Conservation (phyloP, 139 green algal genomes). For the Desmodesmus armatus region DNA sequence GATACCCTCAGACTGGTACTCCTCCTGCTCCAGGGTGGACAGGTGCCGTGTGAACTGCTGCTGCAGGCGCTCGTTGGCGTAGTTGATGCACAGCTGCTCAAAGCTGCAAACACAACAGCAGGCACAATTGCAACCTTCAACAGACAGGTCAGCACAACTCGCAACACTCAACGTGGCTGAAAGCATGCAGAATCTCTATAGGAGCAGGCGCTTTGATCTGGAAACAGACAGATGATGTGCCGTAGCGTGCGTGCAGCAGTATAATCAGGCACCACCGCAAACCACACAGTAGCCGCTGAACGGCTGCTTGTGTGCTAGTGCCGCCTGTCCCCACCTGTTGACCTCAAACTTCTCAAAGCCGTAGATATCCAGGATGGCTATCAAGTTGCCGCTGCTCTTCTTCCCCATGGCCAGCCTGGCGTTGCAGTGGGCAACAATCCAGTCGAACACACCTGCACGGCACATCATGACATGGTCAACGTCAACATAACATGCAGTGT, state of each 20-base stretch:
- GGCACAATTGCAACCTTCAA: not conserved
- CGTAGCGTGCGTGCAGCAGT: not conserved
- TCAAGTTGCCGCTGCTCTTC: constrained; percentile 53
- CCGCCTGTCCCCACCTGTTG: constrained; percentile 59
- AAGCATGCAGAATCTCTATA: too few relatives aligned
- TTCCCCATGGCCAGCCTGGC: constrained; percentile 63
- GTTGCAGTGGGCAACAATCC: constrained; percentile 81
- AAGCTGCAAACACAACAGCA: constrained; percentile 64
- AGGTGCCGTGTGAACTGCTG: constrained; percentile 98
- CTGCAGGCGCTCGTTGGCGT: constrained; percentile 98
- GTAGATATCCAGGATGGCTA: constrained; percentile 96
- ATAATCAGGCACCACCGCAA: not conserved
- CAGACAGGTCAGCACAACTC: too few relatives aligned
- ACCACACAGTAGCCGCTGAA: too few relatives aligned
- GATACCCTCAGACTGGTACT: constrained; percentile 96
- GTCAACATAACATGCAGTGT: too few relatives aligned
- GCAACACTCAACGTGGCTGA: too few relatives aligned
- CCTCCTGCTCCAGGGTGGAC: constrained; percentile 93
- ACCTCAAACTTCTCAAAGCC: constrained; percentile 91
- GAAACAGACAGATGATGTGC: not conserved
- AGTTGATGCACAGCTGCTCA: constrained; percentile 99
- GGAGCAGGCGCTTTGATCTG: too few relatives aligned
- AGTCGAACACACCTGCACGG: constrained; percentile 78
- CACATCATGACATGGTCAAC: too few relatives aligned
- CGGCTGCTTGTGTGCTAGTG: not conserved